A percentile compares a stretch with the other conserved stretches of the same genome.
These are phyloP conservation scores for Ascochyta clinopodiicola DNA, from an alignment of 2,329 filamentous ascomycete species.

Conservation along the genomic window DNA sequence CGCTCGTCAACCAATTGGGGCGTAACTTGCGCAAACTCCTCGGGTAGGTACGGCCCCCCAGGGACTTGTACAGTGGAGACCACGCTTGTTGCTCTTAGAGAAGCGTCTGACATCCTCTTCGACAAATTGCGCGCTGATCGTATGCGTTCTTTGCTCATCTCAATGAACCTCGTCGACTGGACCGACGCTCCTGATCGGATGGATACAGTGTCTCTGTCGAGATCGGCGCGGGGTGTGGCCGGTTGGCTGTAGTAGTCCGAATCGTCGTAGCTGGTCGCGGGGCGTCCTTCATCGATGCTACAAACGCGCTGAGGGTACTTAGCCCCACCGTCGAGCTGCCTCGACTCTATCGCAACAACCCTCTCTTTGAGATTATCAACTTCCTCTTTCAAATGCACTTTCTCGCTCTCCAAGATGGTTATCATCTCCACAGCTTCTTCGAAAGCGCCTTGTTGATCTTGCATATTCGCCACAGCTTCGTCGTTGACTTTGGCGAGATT, in stretches of 20 bases:
- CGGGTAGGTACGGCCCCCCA: constrained; percentile 32
- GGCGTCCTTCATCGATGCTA: constrained; percentile 44
- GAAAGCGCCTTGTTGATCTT: constrained; percentile 35
- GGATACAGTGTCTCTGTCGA: not conserved
- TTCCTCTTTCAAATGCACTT: constrained; percentile 30
- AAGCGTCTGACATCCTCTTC: constrained; percentile 41
- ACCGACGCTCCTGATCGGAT: constrained; percentile 26
- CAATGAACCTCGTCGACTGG: constrained; percentile 40
- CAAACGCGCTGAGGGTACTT: constrained; percentile 33
- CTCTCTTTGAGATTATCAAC: constrained; percentile 31
- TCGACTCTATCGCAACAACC: constrained; percentile 23
- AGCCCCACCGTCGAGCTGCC: constrained; percentile 23
- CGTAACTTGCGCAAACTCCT: constrained; percentile 16
- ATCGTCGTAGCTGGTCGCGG: constrained; percentile 46
- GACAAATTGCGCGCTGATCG: constrained; percentile 38
- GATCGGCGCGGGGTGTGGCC: constrained; percentile 30
- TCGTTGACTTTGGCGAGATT: constrained; percentile 37
- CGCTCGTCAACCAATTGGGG: constrained; percentile 15
- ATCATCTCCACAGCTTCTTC: constrained; percentile 46
- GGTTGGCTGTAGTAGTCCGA: constrained; percentile 49
- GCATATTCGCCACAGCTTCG: constrained; percentile 35
- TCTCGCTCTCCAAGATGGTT: constrained; percentile 37
- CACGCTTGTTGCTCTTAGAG: constrained; percentile 28
- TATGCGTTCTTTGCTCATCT: constrained; percentile 33
- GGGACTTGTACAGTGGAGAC: constrained; percentile 20